Conservation (phyloP, 2,329 filamentous ascomycete species). For the Exserohilum turcica region DNA sequence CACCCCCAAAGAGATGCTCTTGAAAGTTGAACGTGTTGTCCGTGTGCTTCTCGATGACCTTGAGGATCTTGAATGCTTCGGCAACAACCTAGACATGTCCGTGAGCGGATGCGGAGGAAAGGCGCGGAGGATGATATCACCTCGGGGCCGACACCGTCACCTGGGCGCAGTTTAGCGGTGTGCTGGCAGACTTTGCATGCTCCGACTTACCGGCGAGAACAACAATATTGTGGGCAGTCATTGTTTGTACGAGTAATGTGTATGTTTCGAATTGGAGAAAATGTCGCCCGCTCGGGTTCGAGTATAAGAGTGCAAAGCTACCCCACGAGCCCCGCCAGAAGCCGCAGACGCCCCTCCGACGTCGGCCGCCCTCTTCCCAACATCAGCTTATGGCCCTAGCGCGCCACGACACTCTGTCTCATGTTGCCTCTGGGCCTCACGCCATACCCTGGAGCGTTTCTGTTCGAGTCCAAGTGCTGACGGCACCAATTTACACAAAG, state of each 20-base stretch:
- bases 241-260: constrained; percentile 13
- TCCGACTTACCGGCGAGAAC: constrained; percentile 46
- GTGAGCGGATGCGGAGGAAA: constrained; percentile 23
- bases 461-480: neutral
- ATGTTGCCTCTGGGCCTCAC: neutral
- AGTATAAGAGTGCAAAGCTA: constrained; percentile 10
- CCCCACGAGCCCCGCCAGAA: constrained; percentile 12
- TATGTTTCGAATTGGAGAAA: neutral
- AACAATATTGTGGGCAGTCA: constrained; percentile 51
- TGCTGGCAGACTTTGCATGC: neutral
- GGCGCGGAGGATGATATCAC: constrained; percentile 29
- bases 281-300: constrained; percentile 3
- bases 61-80: constrained; percentile 86
- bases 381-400: neutral
- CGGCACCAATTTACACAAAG: neutral
- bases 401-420: neutral
- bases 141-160: constrained; percentile 51
- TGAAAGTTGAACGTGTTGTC: constrained; percentile 85
- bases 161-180: constrained; percentile 33
- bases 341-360: constrained; percentile 9
- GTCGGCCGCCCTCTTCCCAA: constrained; percentile 6
- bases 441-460: neutral
- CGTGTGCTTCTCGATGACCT: constrained; percentile 74
- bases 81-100: constrained; percentile 68
- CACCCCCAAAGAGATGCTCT: constrained; percentile 87